Conservation (phyloP, 441 rosid genomes). For the Pelargonium hybrid region DNA sequence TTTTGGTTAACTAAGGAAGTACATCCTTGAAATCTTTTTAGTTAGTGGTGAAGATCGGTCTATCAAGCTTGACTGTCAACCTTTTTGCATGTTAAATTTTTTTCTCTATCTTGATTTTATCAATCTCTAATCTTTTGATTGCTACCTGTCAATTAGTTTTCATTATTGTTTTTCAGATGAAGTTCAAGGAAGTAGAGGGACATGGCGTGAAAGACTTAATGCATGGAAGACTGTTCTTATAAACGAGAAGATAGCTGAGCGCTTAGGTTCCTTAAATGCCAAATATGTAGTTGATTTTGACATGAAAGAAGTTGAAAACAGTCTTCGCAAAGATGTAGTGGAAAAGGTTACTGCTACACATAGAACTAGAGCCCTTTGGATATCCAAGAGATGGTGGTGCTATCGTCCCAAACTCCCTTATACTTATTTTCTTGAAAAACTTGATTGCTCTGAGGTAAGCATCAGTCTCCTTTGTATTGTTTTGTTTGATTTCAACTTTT, state of each 20-base stretch:
- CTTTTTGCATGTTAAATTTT: too few species aligned
- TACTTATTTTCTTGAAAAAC: conserved; percentile 83
- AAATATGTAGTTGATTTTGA: conserved; percentile 85
- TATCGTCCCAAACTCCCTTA: conserved; percentile 92
- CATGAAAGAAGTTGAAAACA: conserved; percentile 93
- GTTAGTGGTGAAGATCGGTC: background rate
- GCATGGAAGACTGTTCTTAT: conserved; percentile 61
- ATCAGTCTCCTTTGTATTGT: conserved; percentile 9
- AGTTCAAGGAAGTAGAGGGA: conserved; percentile 31
- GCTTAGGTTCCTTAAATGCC: conserved; percentile 48
- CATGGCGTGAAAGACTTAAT: conserved; percentile 75
- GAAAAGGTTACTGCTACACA: conserved; percentile 46
- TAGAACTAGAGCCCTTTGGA: conserved; percentile 84
- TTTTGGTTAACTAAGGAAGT: background rate
- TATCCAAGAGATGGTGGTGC: conserved; percentile 97
- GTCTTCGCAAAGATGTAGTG: conserved; percentile 71
- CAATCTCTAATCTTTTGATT: background rate
- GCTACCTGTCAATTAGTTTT: conserved; percentile 3
- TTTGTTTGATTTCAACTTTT: background rate
- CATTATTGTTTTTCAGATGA: conserved; percentile 35
- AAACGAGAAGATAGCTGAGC: conserved; percentile 59
- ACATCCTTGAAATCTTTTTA: background rate
- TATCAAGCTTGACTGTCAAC: too few species aligned
- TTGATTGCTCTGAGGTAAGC: conserved; percentile 76
- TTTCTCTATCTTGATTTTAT: background rate